These are phyloP conservation scores for Phytophthora pluvialis DNA, from an alignment of 352 stramenopile species.

Conservation along the genomic window DNA sequence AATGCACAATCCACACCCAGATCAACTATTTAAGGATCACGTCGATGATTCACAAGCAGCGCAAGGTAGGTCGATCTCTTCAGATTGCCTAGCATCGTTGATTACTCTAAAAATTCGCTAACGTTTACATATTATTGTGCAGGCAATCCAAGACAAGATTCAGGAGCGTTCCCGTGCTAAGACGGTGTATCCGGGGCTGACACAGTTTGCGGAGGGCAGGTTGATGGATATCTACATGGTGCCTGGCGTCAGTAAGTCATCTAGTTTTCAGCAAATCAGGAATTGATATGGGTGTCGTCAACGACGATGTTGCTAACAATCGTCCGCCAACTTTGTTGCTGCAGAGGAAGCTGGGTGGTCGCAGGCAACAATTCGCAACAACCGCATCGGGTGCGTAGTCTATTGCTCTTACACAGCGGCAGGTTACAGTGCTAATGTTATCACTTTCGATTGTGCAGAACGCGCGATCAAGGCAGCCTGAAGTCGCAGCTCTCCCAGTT, in stretches of 20 bases:
- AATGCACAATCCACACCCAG: conserved; percentile 98
- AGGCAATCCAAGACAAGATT: conserved; percentile 88
- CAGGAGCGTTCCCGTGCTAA: conserved; percentile 74
- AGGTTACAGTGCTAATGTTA: conserved; percentile 1
- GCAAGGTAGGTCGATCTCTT: conserved; percentile 71
- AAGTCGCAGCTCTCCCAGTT: conserved; percentile 89
- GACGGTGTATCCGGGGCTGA: conserved; percentile 77
- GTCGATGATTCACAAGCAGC: conserved; percentile 95
- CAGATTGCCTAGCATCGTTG: background rate
- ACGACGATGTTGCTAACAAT: conserved; percentile 1
- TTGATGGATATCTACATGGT: conserved; percentile 91
- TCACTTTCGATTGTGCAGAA: conserved; percentile 35
- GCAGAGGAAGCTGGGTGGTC: conserved; percentile 89
- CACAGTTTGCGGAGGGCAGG: conserved; percentile 76
- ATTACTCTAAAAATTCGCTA: conserved; percentile 5
- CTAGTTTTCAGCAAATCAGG: background rate
- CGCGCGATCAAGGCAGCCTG: conserved; percentile 77
- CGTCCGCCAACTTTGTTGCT: conserved; percentile 2
- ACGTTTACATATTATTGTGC: background rate
- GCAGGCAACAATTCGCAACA: conserved; percentile 86
- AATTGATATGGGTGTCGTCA: background rate
- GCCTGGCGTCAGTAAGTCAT: conserved; percentile 82
- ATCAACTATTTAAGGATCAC: conserved; percentile 98
- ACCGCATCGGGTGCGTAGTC: conserved; percentile 69
- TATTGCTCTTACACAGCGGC: background rate